Base-by-base conservation (phyloP, 2,329 filamentous ascomycete species). In the Microcyclospora pomicola region DNA sequence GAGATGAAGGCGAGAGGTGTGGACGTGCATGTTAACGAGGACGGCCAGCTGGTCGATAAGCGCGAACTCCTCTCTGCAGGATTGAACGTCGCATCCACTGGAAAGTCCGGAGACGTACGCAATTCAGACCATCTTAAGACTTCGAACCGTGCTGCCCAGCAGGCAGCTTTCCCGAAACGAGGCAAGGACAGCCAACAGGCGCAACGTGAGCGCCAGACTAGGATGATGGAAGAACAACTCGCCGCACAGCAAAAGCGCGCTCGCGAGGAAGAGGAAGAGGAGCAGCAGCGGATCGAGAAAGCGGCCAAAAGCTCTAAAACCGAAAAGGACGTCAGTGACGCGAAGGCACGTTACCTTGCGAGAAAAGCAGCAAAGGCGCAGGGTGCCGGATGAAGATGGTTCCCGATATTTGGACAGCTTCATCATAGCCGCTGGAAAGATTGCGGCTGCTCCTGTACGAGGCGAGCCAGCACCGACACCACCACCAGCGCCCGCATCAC, bases 1-100 rank as follows among this genome's bases (percentile, higher is more conserved):
- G 77, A 82, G 50, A 69, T 85, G 37, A 79, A 78, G 38, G 69
- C 73, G 30, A 75, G 68, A 46, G 73, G 72, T 16, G 64, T 67
- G 65, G 45, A 76, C 63, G 71, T 91, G 30, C 71, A 75, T 6
- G 61, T 88, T 50, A 88, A 88, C 51, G 83, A 91, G 43, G 83
- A 91, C 30, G 83, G 83, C 0, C 75, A 87, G 54, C 77, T 91
- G 2, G 79, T 84, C 16, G 83, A 92, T 56, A 88, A 86, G 65
- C 70, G 82, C n/a, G 78, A 91, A 56, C 65, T 91, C 7, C 70
- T 92, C 6, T 71, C 66, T 34, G 80, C 82, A 6, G 83, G 83
- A 16, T 67, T 92, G 36, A 92, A 92, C 50, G 62, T 91, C 13
- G 70, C 71, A 35, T 65, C 41, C 12, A 43, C 45, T 29, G 42